phyloP scores from a whole-genome alignment of 305 asterid species.

The Solanum hybrid region DNA sequence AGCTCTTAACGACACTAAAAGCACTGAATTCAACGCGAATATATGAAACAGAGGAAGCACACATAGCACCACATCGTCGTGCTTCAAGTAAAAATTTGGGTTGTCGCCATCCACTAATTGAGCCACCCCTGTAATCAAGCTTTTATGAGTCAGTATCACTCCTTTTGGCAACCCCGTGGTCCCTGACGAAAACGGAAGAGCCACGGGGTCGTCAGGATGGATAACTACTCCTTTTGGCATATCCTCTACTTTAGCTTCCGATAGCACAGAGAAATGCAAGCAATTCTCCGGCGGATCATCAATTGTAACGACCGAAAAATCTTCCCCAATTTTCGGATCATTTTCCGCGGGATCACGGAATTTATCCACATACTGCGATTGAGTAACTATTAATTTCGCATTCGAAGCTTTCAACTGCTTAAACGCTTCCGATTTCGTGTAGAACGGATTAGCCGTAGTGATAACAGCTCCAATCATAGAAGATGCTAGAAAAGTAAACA shows the following conservation, averaged over 20 bases:
- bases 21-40: slow-evolving; percentile 51
- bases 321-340: slow-evolving; percentile 26
- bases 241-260: slow-evolving; percentile 32
- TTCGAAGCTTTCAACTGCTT: slow-evolving; percentile 49
- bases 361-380: slow-evolving; percentile 57
- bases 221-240: slow-evolving; percentile 20
- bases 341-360: slow-evolving; percentile 36
- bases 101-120: slow-evolving; percentile 82
- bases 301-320: slow-evolving; percentile 40
- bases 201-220: slow-evolving; percentile 53
- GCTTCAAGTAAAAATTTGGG: slow-evolving; percentile 46
- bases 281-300: slow-evolving; percentile 55
- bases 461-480: slow-evolving; percentile 65
- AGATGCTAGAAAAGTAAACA: slow-evolving; percentile 59
- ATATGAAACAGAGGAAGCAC: slow-evolving; percentile 75
- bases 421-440: slow-evolving; percentile 47
- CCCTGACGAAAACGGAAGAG: slow-evolving; percentile 74
- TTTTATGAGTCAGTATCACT: slow-evolving; percentile 62
- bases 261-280: slow-evolving; percentile 39
- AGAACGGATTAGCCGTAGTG: slow-evolving; percentile 67
- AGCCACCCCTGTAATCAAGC: slow-evolving; percentile 59
- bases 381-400: slow-evolving; percentile 55
- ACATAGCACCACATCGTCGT: slow-evolving; percentile 57
- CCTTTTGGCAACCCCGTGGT: slow-evolving; percentile 82
- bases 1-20: slow-evolving; percentile 56